Percentiles rank a stretch among this genome's conserved stretches.
Evolutionary conservation across 2,329 filamentous ascomycete genomes (phyloP).

Genomic region (Neoascochyta sp.): DNA sequence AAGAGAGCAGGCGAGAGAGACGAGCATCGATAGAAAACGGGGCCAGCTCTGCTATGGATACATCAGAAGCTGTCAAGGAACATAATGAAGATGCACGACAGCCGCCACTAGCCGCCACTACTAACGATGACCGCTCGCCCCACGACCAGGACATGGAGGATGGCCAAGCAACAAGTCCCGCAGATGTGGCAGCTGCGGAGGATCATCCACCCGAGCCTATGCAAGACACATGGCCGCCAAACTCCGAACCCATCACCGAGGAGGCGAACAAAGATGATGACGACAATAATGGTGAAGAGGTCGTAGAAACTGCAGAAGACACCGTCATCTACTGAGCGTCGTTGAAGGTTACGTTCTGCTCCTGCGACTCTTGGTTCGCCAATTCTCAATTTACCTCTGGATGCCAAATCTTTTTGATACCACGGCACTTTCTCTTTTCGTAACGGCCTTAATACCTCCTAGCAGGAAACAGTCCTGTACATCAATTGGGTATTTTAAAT

Average conservation of each 20-base stretch:
- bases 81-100: slow-evolving; percentile 19
- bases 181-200: slow-evolving; percentile 16
- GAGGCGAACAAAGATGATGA: slow-evolving; percentile 45
- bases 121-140: slow-evolving; percentile 20
- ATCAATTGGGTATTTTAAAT: too few species aligned
- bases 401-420: too few species aligned
- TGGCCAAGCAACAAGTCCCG: slow-evolving; percentile 18
- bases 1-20: slow-evolving; percentile 22
- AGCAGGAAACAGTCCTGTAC: too few species aligned
- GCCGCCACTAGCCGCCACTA: slow-evolving; percentile 15
- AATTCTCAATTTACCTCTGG: too few species aligned
- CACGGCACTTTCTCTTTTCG: too few species aligned
- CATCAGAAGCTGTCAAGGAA: slow-evolving; percentile 22
- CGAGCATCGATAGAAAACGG: slow-evolving; percentile 8
- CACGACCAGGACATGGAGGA: slow-evolving; percentile 24
- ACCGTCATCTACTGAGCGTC: slow-evolving; percentile 78
- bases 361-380: too few species aligned
- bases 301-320: slow-evolving; percentile 79
- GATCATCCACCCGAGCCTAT: slow-evolving; percentile 13
- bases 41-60: slow-evolving; percentile 14
- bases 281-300: slow-evolving; percentile 72
- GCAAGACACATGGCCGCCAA: slow-evolving; percentile 14
- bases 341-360: too few species aligned
- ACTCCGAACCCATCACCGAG: slow-evolving; percentile 27
- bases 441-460: too few species aligned